Evolutionary conservation across 192 early-diverging fungal species (phyloP), one percentile per base, ranked within the genome.

Genomic region (Mortierella hygrophila): DNA sequence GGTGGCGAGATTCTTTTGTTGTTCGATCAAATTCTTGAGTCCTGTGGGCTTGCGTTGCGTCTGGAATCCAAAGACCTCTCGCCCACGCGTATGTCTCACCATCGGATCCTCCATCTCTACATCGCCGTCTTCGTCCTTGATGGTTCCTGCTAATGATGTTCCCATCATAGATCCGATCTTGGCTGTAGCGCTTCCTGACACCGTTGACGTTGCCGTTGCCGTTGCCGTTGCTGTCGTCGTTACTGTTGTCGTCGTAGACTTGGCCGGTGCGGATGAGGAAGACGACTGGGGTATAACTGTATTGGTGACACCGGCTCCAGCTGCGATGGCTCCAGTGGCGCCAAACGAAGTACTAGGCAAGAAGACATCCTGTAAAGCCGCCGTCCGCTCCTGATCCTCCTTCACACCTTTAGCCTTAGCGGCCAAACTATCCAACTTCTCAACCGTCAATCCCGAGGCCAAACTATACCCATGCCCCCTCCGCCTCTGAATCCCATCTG

Each of bases 11-110:
- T 1, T 32, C 46, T 57, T 32, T 65, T 74, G 65, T n/a, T 81
- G 74, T 32, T 82, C 79, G n/a, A 88, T 74, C 4, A 88, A 5
- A 18, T 57, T 71, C 41, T 84, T 83, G 38, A 88, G 68, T 49
- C 87, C 87, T 57, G 79, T 7, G 15, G 40, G 16, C 21, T 81
- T 78, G 20, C 77, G 77, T 5, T 74, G 38, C 6, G 76, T 57
- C 32, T 82, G 82, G 37, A 88, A 88, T 23, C 87, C 87, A 60
- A 88, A 88, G 5, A 88, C 79, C 57, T 88, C 79, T 16, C 87
- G 77, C 6, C 87, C 87, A 23, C 82, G 72, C 42, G 72, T 68
- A 57, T 80, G 87, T 8, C 42, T 49, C 8, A 26, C 35, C 40
- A 20, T 72, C 38, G 77, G 38, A 9, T 7, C 46, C 29, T 74